These are phyloP conservation scores for Globisporangium rhizosaccharum DNA, from an alignment of 352 stramenopile species.

Conservation along the genomic window DNA sequence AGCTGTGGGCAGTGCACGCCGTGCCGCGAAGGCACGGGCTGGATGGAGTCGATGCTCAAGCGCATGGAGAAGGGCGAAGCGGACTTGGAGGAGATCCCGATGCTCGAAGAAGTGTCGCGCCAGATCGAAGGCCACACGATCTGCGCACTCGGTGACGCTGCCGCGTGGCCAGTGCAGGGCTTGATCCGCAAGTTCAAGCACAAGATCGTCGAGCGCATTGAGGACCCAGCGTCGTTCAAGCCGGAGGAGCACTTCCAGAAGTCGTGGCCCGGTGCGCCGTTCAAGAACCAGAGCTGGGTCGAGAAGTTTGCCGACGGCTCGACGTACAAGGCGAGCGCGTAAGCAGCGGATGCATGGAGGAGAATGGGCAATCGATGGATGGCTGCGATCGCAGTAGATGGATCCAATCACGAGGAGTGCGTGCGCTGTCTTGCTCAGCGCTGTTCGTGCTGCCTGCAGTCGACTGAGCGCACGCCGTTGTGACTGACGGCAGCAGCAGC, in stretches of 20 bases:
- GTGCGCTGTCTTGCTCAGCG: too few relatives aligned
- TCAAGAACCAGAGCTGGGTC: constrained; percentile 95
- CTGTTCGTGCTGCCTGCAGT: too few relatives aligned
- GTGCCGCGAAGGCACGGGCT: constrained; percentile 97
- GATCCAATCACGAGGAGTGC: too few relatives aligned
- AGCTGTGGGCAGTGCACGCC: constrained; percentile 99
- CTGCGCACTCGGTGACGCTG: constrained; percentile 98
- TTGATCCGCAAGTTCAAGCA: constrained; percentile 98
- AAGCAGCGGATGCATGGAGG: constrained; percentile 12
- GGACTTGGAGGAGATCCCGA: constrained; percentile 98
- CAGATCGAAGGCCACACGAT: constrained; percentile 99
- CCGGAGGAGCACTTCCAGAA: constrained; percentile 92
- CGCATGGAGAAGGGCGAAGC: constrained; percentile 98
- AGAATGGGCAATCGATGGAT: not conserved
- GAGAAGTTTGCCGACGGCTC: constrained; percentile 90
- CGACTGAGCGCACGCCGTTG: too few relatives aligned
- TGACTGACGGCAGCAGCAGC: too few relatives aligned
- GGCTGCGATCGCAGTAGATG: not conserved
- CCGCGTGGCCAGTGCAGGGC: constrained; percentile 99
- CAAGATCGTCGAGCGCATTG: constrained; percentile 97
- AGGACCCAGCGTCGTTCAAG: constrained; percentile 94
- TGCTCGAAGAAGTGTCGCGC: constrained; percentile 99
- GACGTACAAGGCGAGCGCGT: constrained; percentile 81
- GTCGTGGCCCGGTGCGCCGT: constrained; percentile 93
- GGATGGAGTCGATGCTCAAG: constrained; percentile 97